Evolutionary conservation across 805 yeast species (phyloP).

Genomic region (Debaryomyces prosopidis): DNA sequence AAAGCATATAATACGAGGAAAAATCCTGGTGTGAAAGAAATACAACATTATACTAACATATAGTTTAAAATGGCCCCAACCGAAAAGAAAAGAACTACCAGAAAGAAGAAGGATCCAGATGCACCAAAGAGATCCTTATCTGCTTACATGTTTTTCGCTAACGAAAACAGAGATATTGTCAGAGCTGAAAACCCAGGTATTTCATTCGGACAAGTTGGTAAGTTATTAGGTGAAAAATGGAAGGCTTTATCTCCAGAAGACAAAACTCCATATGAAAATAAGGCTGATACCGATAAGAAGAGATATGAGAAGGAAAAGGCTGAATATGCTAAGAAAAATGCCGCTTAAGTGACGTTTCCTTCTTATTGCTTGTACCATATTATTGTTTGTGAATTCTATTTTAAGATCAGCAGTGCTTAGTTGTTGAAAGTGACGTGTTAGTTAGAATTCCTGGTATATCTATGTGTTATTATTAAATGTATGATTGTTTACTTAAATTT

Average conservation of each 20-base stretch:
- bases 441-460: not conserved
- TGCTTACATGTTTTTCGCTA: conserved; percentile 98
- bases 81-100: conserved; percentile 44
- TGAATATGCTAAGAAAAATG: conserved; percentile 56
- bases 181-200: conserved; percentile 97
- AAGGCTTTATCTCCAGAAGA: conserved; percentile 82
- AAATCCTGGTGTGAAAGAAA: not conserved
- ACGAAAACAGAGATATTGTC: conserved; percentile 94
- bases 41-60: conserved; percentile 1
- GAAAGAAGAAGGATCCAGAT: conserved; percentile 79
- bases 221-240: conserved; percentile 95
- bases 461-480: not conserved
- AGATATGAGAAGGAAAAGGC: conserved; percentile 97
- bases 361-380: conserved; percentile 2
- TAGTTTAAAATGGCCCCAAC: conserved; percentile 16
- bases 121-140: conserved; percentile 99
- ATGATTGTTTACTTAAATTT: not conserved
- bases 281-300: conserved; percentile 95
- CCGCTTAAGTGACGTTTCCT: conserved; percentile 3
- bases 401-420: not conserved
- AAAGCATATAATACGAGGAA: not conserved
- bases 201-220: conserved; percentile 93
- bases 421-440: not conserved
- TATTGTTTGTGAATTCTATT: not conserved
- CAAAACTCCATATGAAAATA: conserved; percentile 85